Evolutionary conservation across 1,284 basidiomycete genomes (phyloP), one percentile per base, ranked within the genome.

Genomic region (Irpex sp.): DNA sequence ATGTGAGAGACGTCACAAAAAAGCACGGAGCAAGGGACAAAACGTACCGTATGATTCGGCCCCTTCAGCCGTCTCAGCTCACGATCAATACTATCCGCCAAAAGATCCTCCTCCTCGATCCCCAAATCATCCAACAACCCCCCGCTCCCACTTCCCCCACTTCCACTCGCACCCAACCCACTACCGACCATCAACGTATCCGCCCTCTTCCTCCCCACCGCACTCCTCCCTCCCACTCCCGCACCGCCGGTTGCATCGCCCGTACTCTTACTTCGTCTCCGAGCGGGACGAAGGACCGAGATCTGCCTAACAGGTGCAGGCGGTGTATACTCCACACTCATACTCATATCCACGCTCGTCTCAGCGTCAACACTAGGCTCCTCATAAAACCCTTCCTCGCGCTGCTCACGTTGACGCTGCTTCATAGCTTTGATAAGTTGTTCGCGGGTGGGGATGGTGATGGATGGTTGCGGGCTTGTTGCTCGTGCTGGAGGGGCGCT

Each of bases 391-490:
- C 70, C 70, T 59, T 81, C 80, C 19, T 82, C 83, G 56, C 81
- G 79, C 55, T 87, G 84, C 64, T 81, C 74, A 54, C 80, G 78
- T 54, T 85, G 83, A 72, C 90, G 84, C 13, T 89, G 78, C 64
- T 91, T 81, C 75, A 87, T 91, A 70, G 91, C 87, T 26, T 87
- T 76, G 68, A 94, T 91, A 58, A 89, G 73, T 63, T 88, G 83
- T 71, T 94, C 92, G 37, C 91, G 81, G 26, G 74, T 77, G 40
- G 76, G 82, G 64, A 89, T 89, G 37, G 85, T 87, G 70, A 47
- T n/a, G n/a, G 40, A 47, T 11, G 40, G 40, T n/a, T 47, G 40
- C 5, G 40, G 40, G 40, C 40, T 47, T 47, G 40, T 47, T n/a
- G 40, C 2, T 13, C 40, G 40, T 47, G n/a, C n/a, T 13, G 40